Evolutionary conservation across 306 rosid species (phyloP), one percentile per base, ranked within the genome.

Genomic region (Vicia villosa): DNA sequence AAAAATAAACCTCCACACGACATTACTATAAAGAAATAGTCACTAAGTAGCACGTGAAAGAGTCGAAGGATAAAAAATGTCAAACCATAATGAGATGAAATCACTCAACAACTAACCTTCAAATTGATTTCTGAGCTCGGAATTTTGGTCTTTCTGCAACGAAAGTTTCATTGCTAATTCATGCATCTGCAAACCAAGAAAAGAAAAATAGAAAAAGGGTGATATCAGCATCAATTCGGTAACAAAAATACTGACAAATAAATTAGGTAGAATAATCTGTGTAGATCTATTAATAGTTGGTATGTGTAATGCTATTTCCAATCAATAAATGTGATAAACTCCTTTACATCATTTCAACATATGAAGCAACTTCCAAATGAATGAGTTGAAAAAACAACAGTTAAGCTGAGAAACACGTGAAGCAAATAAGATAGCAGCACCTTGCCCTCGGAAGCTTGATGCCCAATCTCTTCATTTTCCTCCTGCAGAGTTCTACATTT

Each of bases 401-500:
- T 26, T 41, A 5, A 50, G 11, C 28, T 26, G 2, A 12, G 55
- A 36, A 62, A 70, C 45, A 47, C 45, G 41, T 17, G 22, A 55
- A 16, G 68, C 43, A 77, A 63, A 74, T 34, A 22, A 30, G 52
- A 65, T 28, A 32, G 34, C 24, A 22, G 67, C 66, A 93, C 98
- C 98, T 93, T 93, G 63, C 90, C 98, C 84, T 93, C 98, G 16
- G 97, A 82, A 81, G 98, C 98, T 79, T 86, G 97, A 76, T 85
- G 88, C 75, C 98, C 98, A 42, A 93, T 90, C 85, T 93, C 98
- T 72, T 93, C 97, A 74, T 93, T 93, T 88, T 93, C 98, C 83
- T 88, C 97, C 79, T 93, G 98, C 76, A 93, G 82, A 19, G 97
- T 93, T 83, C 84, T 86, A 70, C 98, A 90, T 83, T 93, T 93